These are phyloP conservation scores for Exobasidium cylindrosporum DNA, from an alignment of 1,284 basidiomycete genomes.

Conservation along the genomic window DNA sequence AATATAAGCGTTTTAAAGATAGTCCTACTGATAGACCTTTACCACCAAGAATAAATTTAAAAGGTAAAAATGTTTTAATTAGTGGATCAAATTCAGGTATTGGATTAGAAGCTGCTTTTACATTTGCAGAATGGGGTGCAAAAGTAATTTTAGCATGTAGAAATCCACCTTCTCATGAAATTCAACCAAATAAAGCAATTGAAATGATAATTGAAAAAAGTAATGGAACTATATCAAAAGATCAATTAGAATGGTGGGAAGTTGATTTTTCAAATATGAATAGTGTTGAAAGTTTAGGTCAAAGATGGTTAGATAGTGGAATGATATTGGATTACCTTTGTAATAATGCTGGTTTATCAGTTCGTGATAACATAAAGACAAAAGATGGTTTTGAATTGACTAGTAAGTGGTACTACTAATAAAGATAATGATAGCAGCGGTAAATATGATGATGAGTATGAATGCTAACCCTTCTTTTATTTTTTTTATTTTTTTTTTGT, in stretches of 20 bases:
- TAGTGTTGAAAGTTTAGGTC: slow-evolving; percentile 26
- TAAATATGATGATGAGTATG: too few relatives aligned
- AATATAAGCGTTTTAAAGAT: slow-evolving; percentile 24
- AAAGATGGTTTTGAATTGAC: slow-evolving; percentile 44
- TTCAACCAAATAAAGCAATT: slow-evolving; percentile 31
- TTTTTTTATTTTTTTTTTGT: too few relatives aligned
- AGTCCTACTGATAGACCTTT: slow-evolving; percentile 12
- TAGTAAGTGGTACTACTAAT: slow-evolving; percentile 2
- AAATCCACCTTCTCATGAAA: slow-evolving; percentile 33
- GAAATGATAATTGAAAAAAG: slow-evolving; percentile 21
- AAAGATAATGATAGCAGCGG: too few relatives aligned
- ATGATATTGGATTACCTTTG: slow-evolving; percentile 28
- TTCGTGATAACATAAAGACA: slow-evolving; percentile 18
- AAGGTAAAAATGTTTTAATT: slow-evolving; percentile 37
- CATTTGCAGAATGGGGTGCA: slow-evolving; percentile 32
- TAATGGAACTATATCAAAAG: slow-evolving; percentile 12
- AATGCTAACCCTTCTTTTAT: too few relatives aligned
- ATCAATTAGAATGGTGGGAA: slow-evolving; percentile 39
- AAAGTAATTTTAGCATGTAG: slow-evolving; percentile 43
- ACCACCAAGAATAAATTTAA: slow-evolving; percentile 27
- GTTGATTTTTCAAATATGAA: slow-evolving; percentile 36
- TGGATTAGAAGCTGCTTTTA: slow-evolving; percentile 34
- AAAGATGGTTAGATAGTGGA: slow-evolving; percentile 25
- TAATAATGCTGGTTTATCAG: slow-evolving; percentile 31
- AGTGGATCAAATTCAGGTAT: slow-evolving; percentile 41